Evolutionary conservation across 192 early-diverging fungal species (phyloP).

Genomic region (Coemansia sp.): DNA sequence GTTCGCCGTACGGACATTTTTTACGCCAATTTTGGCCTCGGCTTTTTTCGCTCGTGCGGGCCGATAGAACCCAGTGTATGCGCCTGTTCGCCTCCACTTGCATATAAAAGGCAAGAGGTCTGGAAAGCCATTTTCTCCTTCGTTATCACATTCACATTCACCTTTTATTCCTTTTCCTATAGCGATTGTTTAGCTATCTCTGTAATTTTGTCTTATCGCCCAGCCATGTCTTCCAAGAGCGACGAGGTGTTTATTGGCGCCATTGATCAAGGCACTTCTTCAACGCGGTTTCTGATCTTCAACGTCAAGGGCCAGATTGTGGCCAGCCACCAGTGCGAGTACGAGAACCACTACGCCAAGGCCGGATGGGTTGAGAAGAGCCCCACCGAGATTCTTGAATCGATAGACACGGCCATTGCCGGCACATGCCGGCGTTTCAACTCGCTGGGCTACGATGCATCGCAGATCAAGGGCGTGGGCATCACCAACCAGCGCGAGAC

Average conservation of each 20-base stretch:
- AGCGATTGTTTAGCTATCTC: constrained; percentile 1
- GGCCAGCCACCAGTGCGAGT: constrained; percentile 76
- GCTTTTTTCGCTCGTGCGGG: background rate
- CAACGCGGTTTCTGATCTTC: constrained; percentile 90
- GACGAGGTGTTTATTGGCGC: constrained; percentile 65
- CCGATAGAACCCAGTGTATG: background rate
- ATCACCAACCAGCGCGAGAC: constrained; percentile 97
- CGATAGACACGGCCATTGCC: constrained; percentile 68
- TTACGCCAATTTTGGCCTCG: background rate
- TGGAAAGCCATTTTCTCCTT: background rate
- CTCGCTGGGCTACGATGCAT: constrained; percentile 58
- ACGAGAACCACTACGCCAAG: constrained; percentile 73
- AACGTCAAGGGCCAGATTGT: constrained; percentile 72
- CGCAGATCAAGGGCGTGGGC: constrained; percentile 69
- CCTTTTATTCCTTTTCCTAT: background rate
- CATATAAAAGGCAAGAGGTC: constrained; percentile 3
- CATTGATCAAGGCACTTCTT: constrained; percentile 94
- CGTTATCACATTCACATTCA: background rate
- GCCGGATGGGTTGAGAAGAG: constrained; percentile 91
- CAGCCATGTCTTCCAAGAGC: constrained; percentile 36
- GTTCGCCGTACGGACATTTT: too few species aligned
- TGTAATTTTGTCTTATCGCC: background rate
- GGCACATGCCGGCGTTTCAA: constrained; percentile 64
- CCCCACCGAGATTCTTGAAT: constrained; percentile 71
- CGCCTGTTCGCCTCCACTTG: background rate